phyloP scores from a whole-genome alignment of 176 grass and related monocot species.

The Aechmea fasciata region DNA sequence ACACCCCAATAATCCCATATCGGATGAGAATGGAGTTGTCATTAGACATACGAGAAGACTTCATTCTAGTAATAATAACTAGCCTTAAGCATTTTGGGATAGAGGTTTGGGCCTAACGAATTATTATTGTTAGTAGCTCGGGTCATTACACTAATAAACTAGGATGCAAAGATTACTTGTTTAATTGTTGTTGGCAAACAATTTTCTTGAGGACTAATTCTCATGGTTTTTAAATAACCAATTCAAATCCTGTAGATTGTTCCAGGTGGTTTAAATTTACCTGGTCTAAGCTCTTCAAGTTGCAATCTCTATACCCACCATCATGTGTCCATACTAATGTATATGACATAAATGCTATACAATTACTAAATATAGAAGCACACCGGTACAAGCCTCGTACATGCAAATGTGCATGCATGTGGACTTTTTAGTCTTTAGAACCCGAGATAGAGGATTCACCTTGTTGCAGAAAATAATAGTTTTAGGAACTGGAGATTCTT shows the following conservation, averaged over 20 bases:
- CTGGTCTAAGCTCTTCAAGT: neutral
- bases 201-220: neutral
- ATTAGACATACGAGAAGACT: too few species aligned
- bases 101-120: too few species aligned
- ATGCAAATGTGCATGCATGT: neutral
- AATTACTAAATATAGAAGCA: neutral
- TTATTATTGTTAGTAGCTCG: too few species aligned
- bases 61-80: too few species aligned
- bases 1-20: too few species aligned
- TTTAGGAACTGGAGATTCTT: constrained; percentile 55
- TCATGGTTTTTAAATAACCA: neutral
- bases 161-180: neutral
- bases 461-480: constrained; percentile 91
- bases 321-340: too few species aligned
- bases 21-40: too few species aligned
- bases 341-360: too few species aligned
- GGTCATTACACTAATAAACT: too few species aligned
- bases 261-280: neutral
- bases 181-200: neutral
- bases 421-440: neutral
- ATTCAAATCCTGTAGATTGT: neutral
- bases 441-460: constrained; percentile 20
- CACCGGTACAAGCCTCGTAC: neutral
- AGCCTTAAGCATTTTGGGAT: too few species aligned
- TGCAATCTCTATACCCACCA: too few species aligned